A percentile compares a stretch with the other conserved stretches of the same genome.
Conservation (phyloP, 2,329 filamentous ascomycete genomes). For the Talaromyces sp. region DNA sequence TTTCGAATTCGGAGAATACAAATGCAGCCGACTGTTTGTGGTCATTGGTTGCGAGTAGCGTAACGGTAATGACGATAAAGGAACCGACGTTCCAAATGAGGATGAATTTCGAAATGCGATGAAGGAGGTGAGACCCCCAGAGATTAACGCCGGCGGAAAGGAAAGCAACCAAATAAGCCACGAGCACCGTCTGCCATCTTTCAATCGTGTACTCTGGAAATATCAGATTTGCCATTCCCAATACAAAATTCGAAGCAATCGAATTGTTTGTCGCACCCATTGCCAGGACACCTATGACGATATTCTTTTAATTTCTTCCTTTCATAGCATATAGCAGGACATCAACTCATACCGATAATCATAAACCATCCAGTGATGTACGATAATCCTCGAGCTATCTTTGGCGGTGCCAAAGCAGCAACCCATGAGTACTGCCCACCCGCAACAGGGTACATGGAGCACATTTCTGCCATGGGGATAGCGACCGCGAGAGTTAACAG, state of each 20-base stretch:
- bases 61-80: constrained; percentile 56
- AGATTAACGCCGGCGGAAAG: constrained; percentile 53
- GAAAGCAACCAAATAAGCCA: constrained; percentile 54
- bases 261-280: constrained; percentile 61
- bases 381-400: constrained; percentile 46
- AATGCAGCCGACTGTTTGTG: constrained; percentile 58
- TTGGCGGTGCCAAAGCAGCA: constrained; percentile 56
- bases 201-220: constrained; percentile 56
- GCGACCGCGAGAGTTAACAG: constrained; percentile 56
- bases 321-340: not conserved
- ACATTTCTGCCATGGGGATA: constrained; percentile 63
- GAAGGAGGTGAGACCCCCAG: constrained; percentile 54
- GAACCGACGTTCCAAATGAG: constrained; percentile 58
- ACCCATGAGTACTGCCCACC: constrained; percentile 63
- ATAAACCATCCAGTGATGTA: constrained; percentile 55
- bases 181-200: constrained; percentile 59
- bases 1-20: constrained; percentile 59
- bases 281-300: constrained; percentile 46
- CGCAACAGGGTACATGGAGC: constrained; percentile 58
- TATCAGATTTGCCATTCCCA: constrained; percentile 58
- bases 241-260: constrained; percentile 58
- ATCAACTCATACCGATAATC: constrained; percentile 42
- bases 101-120: constrained; percentile 54
- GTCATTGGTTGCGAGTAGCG: constrained; percentile 57
- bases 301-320: not conserved